phyloP scores from a whole-genome alignment of 306 rosid species.

The Coriaria nepalensis region DNA sequence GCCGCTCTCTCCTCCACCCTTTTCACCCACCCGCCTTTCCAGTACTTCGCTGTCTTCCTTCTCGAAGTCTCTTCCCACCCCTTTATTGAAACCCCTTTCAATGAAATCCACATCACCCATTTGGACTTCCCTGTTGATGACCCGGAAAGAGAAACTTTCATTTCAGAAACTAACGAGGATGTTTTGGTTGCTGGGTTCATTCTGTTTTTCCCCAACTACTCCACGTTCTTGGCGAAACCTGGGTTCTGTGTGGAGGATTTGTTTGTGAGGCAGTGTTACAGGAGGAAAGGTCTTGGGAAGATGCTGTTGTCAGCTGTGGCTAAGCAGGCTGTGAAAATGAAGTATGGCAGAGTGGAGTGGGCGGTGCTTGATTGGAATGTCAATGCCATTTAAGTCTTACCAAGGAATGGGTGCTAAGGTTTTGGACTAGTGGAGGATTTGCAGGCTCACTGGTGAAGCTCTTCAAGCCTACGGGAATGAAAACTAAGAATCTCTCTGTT shows the following conservation, averaged over 20 bases:
- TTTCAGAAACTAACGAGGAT: slow-evolving; percentile 4
- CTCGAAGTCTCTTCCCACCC: slow-evolving; percentile 59
- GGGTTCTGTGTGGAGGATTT: slow-evolving; percentile 76
- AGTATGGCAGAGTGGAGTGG: slow-evolving; percentile 81
- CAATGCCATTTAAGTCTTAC: slow-evolving; percentile 61
- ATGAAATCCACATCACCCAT: slow-evolving; percentile 5
- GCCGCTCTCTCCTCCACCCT: slow-evolving; percentile 49
- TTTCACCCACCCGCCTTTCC: slow-evolving; percentile 53
- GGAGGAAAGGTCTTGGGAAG: slow-evolving; percentile 69
- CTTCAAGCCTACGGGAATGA: slow-evolving; percentile 40
- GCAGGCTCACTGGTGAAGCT: slow-evolving; percentile 62
- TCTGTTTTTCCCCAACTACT: slow-evolving; percentile 64
- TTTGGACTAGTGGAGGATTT: slow-evolving; percentile 69
- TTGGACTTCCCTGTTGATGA: slow-evolving; percentile 52
- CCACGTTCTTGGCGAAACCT: slow-evolving; percentile 47
- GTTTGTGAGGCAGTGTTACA: slow-evolving; percentile 62
- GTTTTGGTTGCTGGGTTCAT: slow-evolving; percentile 51
- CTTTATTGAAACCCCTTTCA: slow-evolving; percentile 14
- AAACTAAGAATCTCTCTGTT: background rate
- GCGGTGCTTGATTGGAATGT: slow-evolving; percentile 76
- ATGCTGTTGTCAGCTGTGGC: slow-evolving; percentile 62
- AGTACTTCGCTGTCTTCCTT: slow-evolving; percentile 61
- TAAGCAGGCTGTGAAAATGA: slow-evolving; percentile 82
- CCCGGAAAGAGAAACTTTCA: slow-evolving; percentile 35
- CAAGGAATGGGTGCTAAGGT: slow-evolving; percentile 69